phyloP scores from a whole-genome alignment of 331 rosid genomes.

The Stylosanthes scabra region DNA sequence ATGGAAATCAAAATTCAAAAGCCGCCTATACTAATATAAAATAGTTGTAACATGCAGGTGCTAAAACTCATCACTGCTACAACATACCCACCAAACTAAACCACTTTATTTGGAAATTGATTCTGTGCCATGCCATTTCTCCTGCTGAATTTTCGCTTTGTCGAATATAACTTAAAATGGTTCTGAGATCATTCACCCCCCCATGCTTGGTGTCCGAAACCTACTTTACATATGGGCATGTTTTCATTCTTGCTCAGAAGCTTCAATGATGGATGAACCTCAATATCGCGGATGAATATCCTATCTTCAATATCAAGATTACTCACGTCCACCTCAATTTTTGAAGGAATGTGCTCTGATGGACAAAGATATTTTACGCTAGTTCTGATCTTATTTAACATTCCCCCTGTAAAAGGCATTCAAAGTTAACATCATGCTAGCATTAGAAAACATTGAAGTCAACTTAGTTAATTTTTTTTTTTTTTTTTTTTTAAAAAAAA shows the following conservation, averaged over 20 bases:
- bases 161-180: constrained; percentile 14
- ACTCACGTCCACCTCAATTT: constrained; percentile 86
- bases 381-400: constrained; percentile 68
- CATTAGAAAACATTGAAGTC: constrained; percentile 26
- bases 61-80: constrained; percentile 16
- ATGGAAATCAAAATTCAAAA: constrained; percentile 36
- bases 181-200: constrained; percentile 36
- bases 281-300: constrained; percentile 58
- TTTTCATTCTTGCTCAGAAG: constrained; percentile 73
- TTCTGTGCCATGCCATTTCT: constrained; percentile 23
- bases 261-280: constrained; percentile 80
- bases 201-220: constrained; percentile 48
- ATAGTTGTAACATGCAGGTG: constrained; percentile 23
- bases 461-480: not conserved
- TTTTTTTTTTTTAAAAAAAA: no score
- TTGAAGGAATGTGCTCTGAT: constrained; percentile 78
- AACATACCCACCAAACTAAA: constrained; percentile 26
- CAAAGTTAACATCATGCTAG: constrained; percentile 18
- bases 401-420: constrained; percentile 63
- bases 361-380: constrained; percentile 69
- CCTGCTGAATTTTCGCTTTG: not conserved
- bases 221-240: constrained; percentile 84
- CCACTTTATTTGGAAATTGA: constrained; percentile 43
- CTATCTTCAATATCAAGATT: constrained; percentile 79
- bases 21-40: constrained; percentile 27